Evolutionary conservation across 768 basidiomycete genomes (phyloP).

Genomic region (Amyloporia xantha): DNA sequence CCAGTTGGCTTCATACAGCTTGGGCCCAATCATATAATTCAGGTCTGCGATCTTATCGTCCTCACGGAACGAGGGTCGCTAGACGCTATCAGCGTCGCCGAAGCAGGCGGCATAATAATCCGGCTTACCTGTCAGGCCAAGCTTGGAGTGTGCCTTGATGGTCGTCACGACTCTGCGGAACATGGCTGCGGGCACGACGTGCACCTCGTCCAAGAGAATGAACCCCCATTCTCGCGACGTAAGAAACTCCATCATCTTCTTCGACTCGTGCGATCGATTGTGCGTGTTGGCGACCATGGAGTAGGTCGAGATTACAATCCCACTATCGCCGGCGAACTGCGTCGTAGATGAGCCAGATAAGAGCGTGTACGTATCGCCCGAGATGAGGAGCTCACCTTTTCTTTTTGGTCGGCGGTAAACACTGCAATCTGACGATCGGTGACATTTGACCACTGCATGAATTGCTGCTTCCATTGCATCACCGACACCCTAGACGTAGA

Average conservation of each 20-base stretch:
- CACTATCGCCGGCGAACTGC: slow-evolving; percentile 94
- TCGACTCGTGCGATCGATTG: slow-evolving; percentile 96
- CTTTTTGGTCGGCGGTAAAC: slow-evolving; percentile 96
- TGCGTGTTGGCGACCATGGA: slow-evolving; percentile 99
- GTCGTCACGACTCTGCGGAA: slow-evolving; percentile 96
- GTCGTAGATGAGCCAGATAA: slow-evolving; percentile 4
- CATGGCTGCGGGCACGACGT: slow-evolving; percentile 98
- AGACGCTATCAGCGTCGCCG: not conserved
- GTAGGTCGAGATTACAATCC: slow-evolving; percentile 97
- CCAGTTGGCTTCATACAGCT: slow-evolving; percentile 99
- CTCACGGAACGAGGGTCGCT: slow-evolving; percentile 97
- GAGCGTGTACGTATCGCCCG: not conserved
- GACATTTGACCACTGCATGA: slow-evolving; percentile 98
- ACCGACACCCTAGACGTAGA: slow-evolving; percentile 63
- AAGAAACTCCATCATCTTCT: slow-evolving; percentile 99
- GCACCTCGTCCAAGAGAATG: slow-evolving; percentile 95
- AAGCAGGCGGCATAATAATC: slow-evolving; percentile 1
- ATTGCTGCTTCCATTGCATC: slow-evolving; percentile 99
- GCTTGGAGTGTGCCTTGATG: slow-evolving; percentile 97
- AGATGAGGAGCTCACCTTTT: slow-evolving; percentile 55
- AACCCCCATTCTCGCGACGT: slow-evolving; percentile 99
- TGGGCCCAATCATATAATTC: slow-evolving; percentile 99
- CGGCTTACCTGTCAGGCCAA: slow-evolving; percentile 83
- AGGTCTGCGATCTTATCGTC: slow-evolving; percentile 98
- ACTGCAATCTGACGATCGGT: slow-evolving; percentile 95